These are phyloP conservation scores for Cryphonectria parasitica DNA, from an alignment of 2,329 filamentous ascomycete species.

Conservation along the genomic window DNA sequence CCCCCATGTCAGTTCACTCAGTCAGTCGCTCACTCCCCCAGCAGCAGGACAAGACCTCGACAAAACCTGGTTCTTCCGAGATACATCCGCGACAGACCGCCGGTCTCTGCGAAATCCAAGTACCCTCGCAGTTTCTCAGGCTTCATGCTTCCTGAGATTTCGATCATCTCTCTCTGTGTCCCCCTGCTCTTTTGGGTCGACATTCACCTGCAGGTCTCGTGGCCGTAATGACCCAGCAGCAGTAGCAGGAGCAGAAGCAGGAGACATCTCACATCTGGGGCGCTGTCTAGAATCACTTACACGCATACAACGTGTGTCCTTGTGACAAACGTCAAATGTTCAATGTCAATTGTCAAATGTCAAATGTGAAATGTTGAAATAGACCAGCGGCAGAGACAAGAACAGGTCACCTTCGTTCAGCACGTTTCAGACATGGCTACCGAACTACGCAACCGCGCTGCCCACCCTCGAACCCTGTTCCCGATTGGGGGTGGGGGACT, in stretches of 20 bases:
- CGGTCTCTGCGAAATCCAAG: conserved; percentile 15
- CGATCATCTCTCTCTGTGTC: neutral
- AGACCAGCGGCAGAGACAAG: neutral
- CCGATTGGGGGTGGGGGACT: neutral
- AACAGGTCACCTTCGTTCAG: conserved; percentile 24
- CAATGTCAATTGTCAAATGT: neutral
- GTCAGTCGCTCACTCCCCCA: neutral
- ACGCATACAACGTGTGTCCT: neutral
- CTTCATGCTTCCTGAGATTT: neutral
- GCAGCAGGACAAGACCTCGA: conserved; percentile 4
- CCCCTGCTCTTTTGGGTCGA: neutral
- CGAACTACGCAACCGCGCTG: conserved; percentile 29
- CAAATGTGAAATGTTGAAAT: neutral
- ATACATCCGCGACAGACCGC: conserved; percentile 21
- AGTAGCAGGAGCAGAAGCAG: neutral
- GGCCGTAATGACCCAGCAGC: conserved; percentile 22
- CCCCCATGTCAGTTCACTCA: conserved; percentile 1
- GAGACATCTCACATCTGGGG: conserved; percentile 17
- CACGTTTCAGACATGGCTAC: conserved; percentile 29
- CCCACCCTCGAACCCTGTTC: neutral
- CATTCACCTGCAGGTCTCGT: conserved; percentile 19
- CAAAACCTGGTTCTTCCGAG: conserved; percentile 18
- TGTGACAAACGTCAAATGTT: no score
- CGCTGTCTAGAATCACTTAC: conserved; percentile 11
- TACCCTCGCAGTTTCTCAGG: conserved; percentile 12